A percentile compares a stretch with the other conserved stretches of the same genome.
Conservation (phyloP, 169 alveolate genomes). For the Hammondia hammondi region DNA sequence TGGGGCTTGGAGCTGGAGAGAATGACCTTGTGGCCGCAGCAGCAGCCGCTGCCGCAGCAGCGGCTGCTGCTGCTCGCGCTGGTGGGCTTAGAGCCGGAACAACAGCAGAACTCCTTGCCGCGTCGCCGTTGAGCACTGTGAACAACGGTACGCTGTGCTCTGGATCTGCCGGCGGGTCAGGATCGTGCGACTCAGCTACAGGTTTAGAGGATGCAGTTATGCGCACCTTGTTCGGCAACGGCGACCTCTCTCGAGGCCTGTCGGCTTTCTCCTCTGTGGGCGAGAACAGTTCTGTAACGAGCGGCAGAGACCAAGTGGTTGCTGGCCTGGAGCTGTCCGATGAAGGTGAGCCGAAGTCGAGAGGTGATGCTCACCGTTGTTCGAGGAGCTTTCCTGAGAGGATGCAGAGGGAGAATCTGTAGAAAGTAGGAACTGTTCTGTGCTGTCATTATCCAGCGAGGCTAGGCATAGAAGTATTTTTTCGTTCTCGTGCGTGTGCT, state of each 20-base stretch:
- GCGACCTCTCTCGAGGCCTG: background rate
- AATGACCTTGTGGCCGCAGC: background rate
- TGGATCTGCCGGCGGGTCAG: background rate
- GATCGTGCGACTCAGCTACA: background rate
- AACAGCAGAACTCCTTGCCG: background rate
- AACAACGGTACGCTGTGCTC: background rate
- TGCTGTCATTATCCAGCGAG: too few relatives aligned
- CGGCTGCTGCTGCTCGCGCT: constrained; percentile 23
- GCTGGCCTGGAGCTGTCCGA: background rate
- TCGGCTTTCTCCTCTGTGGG: background rate
- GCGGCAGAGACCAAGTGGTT: background rate
- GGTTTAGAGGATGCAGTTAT: background rate
- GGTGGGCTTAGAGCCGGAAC: background rate
- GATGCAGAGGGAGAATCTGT: too few relatives aligned
- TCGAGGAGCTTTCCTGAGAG: too few relatives aligned
- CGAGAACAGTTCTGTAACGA: background rate
- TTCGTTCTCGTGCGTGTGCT: too few relatives aligned
- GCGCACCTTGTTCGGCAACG: constrained; percentile 1
- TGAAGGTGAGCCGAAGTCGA: background rate
- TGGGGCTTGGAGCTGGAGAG: constrained; percentile 20
- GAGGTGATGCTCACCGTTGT: too few relatives aligned
- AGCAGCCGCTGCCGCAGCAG: constrained; percentile 10
- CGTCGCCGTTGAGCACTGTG: background rate
- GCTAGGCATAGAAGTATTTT: too few relatives aligned
- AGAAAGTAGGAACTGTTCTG: too few relatives aligned